These are phyloP conservation scores for Trypanosoma melophagium DNA, from an alignment of 208 protist genomes.

Conservation along the genomic window DNA sequence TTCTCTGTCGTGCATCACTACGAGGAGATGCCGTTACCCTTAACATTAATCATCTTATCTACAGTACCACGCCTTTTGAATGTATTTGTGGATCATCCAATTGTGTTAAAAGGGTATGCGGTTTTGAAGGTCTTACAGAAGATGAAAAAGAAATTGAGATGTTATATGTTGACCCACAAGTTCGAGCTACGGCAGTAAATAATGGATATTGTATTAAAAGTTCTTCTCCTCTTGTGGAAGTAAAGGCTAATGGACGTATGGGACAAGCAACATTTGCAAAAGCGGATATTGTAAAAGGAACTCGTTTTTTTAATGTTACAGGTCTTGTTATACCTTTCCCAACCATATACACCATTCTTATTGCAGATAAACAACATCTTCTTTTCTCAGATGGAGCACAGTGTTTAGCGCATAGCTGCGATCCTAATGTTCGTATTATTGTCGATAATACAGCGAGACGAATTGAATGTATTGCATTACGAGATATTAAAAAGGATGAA, in stretches of 20 bases:
- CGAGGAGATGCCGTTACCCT: slow-evolving; percentile 54
- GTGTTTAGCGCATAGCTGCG: slow-evolving; percentile 85
- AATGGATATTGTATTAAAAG: slow-evolving; percentile 59
- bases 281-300: slow-evolving; percentile 45
- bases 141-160: slow-evolving; percentile 53
- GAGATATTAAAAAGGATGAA: slow-evolving; percentile 67
- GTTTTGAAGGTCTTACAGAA: slow-evolving; percentile 48
- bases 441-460: slow-evolving; percentile 50
- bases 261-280: slow-evolving; percentile 84
- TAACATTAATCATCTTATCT: slow-evolving; percentile 77
- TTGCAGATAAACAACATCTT: slow-evolving; percentile 63
- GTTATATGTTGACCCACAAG: slow-evolving; percentile 50
- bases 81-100: slow-evolving; percentile 48
- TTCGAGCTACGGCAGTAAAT: slow-evolving; percentile 51
- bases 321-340: slow-evolving; percentile 81
- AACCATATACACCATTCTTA: slow-evolving; percentile 81
- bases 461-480: slow-evolving; percentile 73
- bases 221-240: slow-evolving; percentile 52
- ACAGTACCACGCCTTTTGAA: slow-evolving; percentile 43
- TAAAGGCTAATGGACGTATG: slow-evolving; percentile 65
- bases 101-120: slow-evolving; percentile 44
- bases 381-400: slow-evolving; percentile 84
- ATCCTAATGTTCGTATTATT: slow-evolving; percentile 81
- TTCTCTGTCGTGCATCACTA: slow-evolving; percentile 43
- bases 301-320: slow-evolving; percentile 67